These are phyloP conservation scores for Dothideomycetidae sp. DNA, from an alignment of 2,329 filamentous ascomycete species.

Conservation along the genomic window DNA sequence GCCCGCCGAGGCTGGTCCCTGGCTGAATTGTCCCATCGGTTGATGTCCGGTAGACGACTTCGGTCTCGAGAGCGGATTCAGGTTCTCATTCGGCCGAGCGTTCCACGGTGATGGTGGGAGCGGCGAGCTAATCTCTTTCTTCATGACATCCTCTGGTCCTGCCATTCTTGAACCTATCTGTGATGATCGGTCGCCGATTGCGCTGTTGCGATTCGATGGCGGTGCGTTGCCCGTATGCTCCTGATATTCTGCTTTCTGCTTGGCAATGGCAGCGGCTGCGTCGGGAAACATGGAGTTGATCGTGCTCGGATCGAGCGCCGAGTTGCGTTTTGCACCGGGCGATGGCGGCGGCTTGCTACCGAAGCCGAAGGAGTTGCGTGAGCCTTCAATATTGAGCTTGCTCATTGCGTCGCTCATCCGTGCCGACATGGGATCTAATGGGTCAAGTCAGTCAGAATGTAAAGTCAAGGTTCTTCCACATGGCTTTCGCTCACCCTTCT, in stretches of 20 bases:
- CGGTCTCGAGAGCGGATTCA: constrained; percentile 46
- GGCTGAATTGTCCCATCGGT: constrained; percentile 86
- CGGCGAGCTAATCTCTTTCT: constrained; percentile 47
- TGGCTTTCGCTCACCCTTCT: constrained; percentile 55
- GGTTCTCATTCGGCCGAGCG: constrained; percentile 36
- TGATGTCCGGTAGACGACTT: constrained; percentile 57
- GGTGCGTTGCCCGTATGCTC: constrained; percentile 85
- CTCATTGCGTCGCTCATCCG: constrained; percentile 93
- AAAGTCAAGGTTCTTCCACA: background rate
- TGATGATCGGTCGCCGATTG: constrained; percentile 62
- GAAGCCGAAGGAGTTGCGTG: constrained; percentile 65
- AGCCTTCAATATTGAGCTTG: constrained; percentile 77
- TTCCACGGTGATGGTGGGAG: constrained; percentile 72
- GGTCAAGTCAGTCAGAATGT: constrained; percentile 14
- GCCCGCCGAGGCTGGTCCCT: constrained; percentile 60
- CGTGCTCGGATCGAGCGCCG: constrained; percentile 78
- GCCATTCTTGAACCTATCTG: constrained; percentile 63
- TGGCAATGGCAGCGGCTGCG: constrained; percentile 93
- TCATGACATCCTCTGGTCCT: constrained; percentile 46
- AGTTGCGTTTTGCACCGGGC: constrained; percentile 75
- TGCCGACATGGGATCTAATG: constrained; percentile 84
- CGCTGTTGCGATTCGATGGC: constrained; percentile 84
- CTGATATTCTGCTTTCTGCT: constrained; percentile 94
- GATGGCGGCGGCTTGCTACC: constrained; percentile 56
- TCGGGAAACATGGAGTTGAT: constrained; percentile 99